Base-by-base conservation (phyloP, 768 basidiomycete species). In the Epithele typhae region DNA sequence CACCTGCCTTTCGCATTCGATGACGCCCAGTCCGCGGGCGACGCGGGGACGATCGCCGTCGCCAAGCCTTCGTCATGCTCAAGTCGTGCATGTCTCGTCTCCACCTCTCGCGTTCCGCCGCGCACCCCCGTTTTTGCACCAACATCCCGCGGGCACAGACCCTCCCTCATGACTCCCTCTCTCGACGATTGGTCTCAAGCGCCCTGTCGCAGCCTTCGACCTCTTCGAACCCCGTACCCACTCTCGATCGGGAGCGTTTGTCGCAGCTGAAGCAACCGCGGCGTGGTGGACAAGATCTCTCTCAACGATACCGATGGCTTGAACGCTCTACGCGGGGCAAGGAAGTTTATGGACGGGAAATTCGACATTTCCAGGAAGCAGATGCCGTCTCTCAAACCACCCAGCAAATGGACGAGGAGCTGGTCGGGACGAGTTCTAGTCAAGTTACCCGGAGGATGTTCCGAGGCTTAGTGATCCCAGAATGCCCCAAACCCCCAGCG, bases 251-350 rank as follows among this genome's bases (percentile, higher is more conserved):
- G 5, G 30, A 46, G 24, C 41, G 40, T 4, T 30, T 52, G 3
- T 37, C 46, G 5, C 43, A 45, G 2, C 22, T 41, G 23, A 63
- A 58, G 30, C 37, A 53, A 39, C 56, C 60, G 3, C 65, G 6
- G 58, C 75, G 50, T 43, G 80, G 76, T 36, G 82, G 81, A 0
- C 78, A 74, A 58, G 83, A 86, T 56, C 72, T 87, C 4, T 72
- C 78, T 1, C 68, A 74, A 3, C 74, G 82, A 12, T 82, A 78
- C 51, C 60, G 59, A 5, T 66, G 70, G n/a, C 70, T 88, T 1
- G 84, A 84, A 56, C 74, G 70, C 45, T 70, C 72, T 2, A 53
- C 79, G 6, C 64, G 75, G 30, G 70, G 70, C 23, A 80, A 75
- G 58, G 62, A 68, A 39, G 62, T 64, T 5, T 59, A 69, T 17